These are phyloP conservation scores for Gynostemma pentaphyllum DNA, from an alignment of 306 rosid species.

Conservation along the genomic window DNA sequence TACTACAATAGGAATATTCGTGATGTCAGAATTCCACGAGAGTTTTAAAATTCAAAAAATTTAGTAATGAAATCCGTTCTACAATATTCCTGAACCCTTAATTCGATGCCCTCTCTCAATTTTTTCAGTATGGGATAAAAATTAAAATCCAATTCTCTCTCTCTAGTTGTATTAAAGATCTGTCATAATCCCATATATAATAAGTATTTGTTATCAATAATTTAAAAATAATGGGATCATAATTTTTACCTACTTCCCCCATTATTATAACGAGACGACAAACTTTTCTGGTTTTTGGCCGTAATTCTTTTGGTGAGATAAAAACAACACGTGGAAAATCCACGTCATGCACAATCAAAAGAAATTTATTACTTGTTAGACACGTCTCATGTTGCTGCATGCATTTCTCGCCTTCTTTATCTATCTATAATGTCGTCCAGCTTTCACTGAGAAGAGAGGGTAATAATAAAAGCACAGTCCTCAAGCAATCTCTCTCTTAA, in stretches of 20 bases:
- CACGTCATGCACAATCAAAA: slow-evolving; percentile 29
- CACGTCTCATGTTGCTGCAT: slow-evolving; percentile 29
- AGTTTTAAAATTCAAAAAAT: not conserved
- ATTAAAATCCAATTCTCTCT: too few relatives aligned
- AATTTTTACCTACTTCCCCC: too few relatives aligned
- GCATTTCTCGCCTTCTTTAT: slow-evolving; percentile 20
- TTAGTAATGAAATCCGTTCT: not conserved
- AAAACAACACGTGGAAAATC: slow-evolving; percentile 29
- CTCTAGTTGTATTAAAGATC: too few relatives aligned
- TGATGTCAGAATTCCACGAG: not conserved
- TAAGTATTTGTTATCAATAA: too few relatives aligned
- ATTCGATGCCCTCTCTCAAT: too few relatives aligned
- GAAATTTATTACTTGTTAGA: slow-evolving; percentile 36
- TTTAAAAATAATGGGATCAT: too few relatives aligned
- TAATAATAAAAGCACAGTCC: slow-evolving; percentile 9
- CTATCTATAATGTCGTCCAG: not conserved
- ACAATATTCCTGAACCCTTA: not conserved
- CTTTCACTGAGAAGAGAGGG: not conserved
- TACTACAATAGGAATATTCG: not conserved
- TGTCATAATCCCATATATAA: too few relatives aligned
- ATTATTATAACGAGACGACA: too few relatives aligned
- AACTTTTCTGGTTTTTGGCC: too few relatives aligned
- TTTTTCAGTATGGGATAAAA: too few relatives aligned
- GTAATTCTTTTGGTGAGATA: not conserved
- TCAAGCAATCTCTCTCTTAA: not conserved